Base-by-base conservation (phyloP, 2,329 filamentous ascomycete genomes). In the Nothophoma quercina region DNA sequence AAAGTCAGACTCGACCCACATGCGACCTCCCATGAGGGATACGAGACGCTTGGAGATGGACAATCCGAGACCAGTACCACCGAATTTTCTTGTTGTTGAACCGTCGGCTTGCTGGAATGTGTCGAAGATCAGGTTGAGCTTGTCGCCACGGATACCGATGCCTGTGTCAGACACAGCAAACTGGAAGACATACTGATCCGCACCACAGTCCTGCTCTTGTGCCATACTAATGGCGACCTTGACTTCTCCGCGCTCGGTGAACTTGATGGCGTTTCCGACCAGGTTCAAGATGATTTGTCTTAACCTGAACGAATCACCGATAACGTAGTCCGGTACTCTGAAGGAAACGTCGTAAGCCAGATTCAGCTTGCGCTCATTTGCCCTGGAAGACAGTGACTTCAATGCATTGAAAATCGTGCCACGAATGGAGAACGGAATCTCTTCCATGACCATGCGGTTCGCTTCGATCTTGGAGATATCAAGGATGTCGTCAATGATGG, bases 51-150 rank as follows among this genome's bases (percentile, higher is more conserved):
- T 96, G 22, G 93, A 98, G 69, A 98, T 98, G 13, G 93, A 97
- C 21, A 98, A 78, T 62, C 93, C 93, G 8, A 98, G 84, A 63
- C 93, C 93, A 6, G 95, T 98, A 65, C 93, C 93, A 66, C 93
- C 93, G 73, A 98, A 98, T 72, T 96, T 95, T 65, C 93, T 86
- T 1, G 93, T 98, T 74, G 96, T 98, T 26, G 93, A 97, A 29
- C 93, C 93, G 72, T 98, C 95, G 16, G 95, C 95, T 78, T 98
- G 95, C 75, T 97, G 93, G 86, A 98, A 98, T 0, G 93, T 98
- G 77, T 98, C 95, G 76, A 99, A 98, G 71, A 99, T 98, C 61
- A 98, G 82, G 71, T 96, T 92, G 45, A 98, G 84, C 79, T 98
- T 98, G 77, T 98, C 93, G 60, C 89, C 85, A 67, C 93, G 91